Percentiles rank a stretch among this genome's conserved stretches.
These are phyloP conservation scores for Dysphania ambrosioides DNA, from an alignment of 148 eudicot genomes.

Conservation along the genomic window DNA sequence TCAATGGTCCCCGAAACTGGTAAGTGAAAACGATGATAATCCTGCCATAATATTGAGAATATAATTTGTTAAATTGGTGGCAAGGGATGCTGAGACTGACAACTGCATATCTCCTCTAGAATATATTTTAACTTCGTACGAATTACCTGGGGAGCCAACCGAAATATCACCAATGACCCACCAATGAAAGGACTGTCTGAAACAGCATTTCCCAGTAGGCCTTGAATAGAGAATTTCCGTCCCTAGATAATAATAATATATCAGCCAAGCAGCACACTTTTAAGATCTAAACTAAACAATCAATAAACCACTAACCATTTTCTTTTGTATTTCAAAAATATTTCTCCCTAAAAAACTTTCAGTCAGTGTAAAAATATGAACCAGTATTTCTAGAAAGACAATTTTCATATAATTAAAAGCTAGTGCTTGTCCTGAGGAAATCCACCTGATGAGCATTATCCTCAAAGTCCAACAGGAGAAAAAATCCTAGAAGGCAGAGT, in stretches of 20 bases:
- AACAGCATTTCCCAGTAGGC: slow-evolving; percentile 64
- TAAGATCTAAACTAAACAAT: not conserved
- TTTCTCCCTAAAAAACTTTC: too few species aligned
- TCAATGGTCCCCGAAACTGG: slow-evolving; percentile 90
- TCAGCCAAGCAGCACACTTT: slow-evolving; percentile 5
- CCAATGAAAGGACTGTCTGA: slow-evolving; percentile 53
- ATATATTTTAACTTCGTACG: not conserved
- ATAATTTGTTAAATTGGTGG: not conserved
- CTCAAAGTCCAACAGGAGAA: not conserved
- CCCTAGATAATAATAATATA: slow-evolving; percentile 43
- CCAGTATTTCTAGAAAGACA: not conserved
- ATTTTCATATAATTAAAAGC: not conserved
- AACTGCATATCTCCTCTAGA: not conserved
- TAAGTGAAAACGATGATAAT: slow-evolving; percentile 89
- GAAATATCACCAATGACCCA: slow-evolving; percentile 90
- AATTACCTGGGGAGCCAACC: slow-evolving; percentile 93
- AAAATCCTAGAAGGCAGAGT: not conserved
- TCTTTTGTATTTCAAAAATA: too few species aligned
- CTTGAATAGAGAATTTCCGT: slow-evolving; percentile 77
- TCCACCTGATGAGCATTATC: not conserved
- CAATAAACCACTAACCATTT: not conserved
- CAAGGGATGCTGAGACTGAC: not conserved
- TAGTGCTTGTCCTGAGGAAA: not conserved
- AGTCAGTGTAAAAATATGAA: too few species aligned
- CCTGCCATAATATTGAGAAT: slow-evolving; percentile 46